Conservation (phyloP, 192 early-diverging fungal genomes). For the Umbelopsis sp. region DNA sequence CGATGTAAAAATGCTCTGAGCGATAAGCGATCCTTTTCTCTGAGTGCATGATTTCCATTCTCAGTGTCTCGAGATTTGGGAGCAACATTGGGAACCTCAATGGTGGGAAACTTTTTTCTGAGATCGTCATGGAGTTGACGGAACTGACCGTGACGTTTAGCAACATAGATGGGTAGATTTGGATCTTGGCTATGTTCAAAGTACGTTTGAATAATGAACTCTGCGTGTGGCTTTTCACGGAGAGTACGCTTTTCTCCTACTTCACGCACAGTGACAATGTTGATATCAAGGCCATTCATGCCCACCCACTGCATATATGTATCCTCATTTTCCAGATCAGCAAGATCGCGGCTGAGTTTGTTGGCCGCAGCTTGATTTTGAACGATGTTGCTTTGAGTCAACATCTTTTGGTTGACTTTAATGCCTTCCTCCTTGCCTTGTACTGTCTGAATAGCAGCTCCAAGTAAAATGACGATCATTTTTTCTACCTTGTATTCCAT, state of each 20-base stretch:
- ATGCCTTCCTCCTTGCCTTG: slow-evolving; percentile 32
- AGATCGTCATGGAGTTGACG: slow-evolving; percentile 43
- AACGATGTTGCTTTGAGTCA: neutral
- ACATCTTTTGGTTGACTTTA: slow-evolving; percentile 6
- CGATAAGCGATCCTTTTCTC: slow-evolving; percentile 54
- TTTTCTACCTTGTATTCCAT: slow-evolving; percentile 38
- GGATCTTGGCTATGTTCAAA: slow-evolving; percentile 23
- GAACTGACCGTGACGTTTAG: slow-evolving; percentile 50
- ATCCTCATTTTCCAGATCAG: slow-evolving; percentile 16
- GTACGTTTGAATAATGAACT: slow-evolving; percentile 45
- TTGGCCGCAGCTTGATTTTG: neutral
- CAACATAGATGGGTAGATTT: slow-evolving; percentile 35
- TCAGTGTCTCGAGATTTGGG: slow-evolving; percentile 34
- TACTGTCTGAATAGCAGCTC: slow-evolving; percentile 33
- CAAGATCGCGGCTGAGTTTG: neutral
- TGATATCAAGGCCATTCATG: slow-evolving; percentile 44
- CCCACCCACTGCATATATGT: slow-evolving; percentile 21
- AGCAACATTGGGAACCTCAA: slow-evolving; percentile 48
- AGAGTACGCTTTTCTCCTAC: slow-evolving; percentile 42
- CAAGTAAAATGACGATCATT: slow-evolving; percentile 30
- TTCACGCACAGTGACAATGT: slow-evolving; percentile 46
- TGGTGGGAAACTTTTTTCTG: slow-evolving; percentile 43
- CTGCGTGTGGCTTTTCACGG: slow-evolving; percentile 42
- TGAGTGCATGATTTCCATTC: slow-evolving; percentile 20
- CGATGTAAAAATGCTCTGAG: slow-evolving; percentile 46